Base-by-base conservation (phyloP, 192 early-diverging fungal species). In the Geranomyces variabilis region DNA sequence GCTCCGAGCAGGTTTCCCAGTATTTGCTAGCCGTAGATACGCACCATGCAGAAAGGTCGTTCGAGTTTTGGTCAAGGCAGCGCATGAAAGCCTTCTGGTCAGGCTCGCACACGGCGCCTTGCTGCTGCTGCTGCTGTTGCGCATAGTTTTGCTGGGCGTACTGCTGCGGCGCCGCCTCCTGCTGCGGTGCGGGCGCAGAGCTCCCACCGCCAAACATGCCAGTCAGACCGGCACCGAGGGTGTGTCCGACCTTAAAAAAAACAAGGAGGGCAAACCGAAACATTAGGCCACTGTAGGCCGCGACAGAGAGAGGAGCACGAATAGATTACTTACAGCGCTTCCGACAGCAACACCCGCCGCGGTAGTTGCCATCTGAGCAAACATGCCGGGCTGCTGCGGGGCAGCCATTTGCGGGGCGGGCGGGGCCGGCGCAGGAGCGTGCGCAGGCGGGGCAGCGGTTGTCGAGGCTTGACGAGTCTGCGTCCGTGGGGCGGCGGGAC, bases 311-410 rank as follows among this genome's bases (percentile, higher is more conserved):
- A 55, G 51, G 15, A 24, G 3, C 15, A 9, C 6, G 51, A 28
- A 55, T 9, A 14, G 3, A 55, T 29, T 45, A 49, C 71, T 91
- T 41, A 93, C 85, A 49, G 91, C 91, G 60, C 88, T 89, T 58
- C 93, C 95, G n/a, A 96, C 90, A 69, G 93, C 95, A 48, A 94
- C 93, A 83, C 93, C 93, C 49, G 92, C 95, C 63, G 93, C 95
- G 24, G 95, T 95, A 17, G 93, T 83, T n/a, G 93, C 95, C 92
- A 95, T 94, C 81, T 95, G 88, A 36, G 87, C 88, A 71, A 91
- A 90, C 70, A 93, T 67, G 45, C 90, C 90, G 29, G 91, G 90
- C 76, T 91, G 89, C 78, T 87, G 86, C 24, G 88, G 88, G 70
- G 80, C 79, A 33, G 76, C 75, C 1, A 31, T 22, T 46, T 73